Evolutionary conservation across 148 eudicot genomes (phyloP).

Genomic region (Dianthus caryophyllus): DNA sequence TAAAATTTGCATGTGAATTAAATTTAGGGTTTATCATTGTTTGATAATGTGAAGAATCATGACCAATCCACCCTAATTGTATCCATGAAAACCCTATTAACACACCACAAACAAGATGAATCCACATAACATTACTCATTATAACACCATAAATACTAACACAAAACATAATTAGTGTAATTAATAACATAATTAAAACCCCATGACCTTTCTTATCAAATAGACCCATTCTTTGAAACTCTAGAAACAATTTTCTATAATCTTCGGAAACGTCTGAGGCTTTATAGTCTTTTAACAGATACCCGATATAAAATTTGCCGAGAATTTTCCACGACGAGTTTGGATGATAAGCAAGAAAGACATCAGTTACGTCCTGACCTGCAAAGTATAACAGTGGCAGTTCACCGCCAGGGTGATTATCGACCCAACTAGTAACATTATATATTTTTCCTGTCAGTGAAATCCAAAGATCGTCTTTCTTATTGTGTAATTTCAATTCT

Average conservation of each 20-base stretch:
- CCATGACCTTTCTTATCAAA: slow-evolving; percentile 52
- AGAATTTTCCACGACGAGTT: slow-evolving; percentile 38
- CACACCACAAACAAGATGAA: slow-evolving; percentile 42
- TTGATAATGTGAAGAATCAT: slow-evolving; percentile 57
- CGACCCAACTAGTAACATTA: slow-evolving; percentile 50
- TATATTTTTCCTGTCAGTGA: slow-evolving; percentile 55
- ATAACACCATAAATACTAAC: slow-evolving; percentile 42
- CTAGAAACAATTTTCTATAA: slow-evolving; percentile 36
- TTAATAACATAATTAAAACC: slow-evolving; percentile 18
- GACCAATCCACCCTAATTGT: slow-evolving; percentile 59
- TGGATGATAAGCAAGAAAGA: slow-evolving; percentile 52
- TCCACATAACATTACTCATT: slow-evolving; percentile 19
- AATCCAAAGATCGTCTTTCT: slow-evolving; percentile 54
- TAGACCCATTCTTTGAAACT: slow-evolving; percentile 48
- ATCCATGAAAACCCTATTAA: slow-evolving; percentile 50
- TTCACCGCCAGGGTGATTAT: slow-evolving; percentile 51
- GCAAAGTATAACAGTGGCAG: slow-evolving; percentile 46
- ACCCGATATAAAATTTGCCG: slow-evolving; percentile 43
- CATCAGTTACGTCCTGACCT: slow-evolving; percentile 58
- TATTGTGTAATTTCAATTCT: slow-evolving; percentile 50
- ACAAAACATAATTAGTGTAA: slow-evolving; percentile 17
- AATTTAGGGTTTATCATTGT: slow-evolving; percentile 30
- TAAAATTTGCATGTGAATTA: slow-evolving; percentile 31
- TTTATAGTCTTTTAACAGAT: slow-evolving; percentile 34
- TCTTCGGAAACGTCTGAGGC: slow-evolving; percentile 49